These are phyloP conservation scores for Lachnellula cervina DNA, from an alignment of 2,329 filamentous ascomycete species.

Conservation along the genomic window DNA sequence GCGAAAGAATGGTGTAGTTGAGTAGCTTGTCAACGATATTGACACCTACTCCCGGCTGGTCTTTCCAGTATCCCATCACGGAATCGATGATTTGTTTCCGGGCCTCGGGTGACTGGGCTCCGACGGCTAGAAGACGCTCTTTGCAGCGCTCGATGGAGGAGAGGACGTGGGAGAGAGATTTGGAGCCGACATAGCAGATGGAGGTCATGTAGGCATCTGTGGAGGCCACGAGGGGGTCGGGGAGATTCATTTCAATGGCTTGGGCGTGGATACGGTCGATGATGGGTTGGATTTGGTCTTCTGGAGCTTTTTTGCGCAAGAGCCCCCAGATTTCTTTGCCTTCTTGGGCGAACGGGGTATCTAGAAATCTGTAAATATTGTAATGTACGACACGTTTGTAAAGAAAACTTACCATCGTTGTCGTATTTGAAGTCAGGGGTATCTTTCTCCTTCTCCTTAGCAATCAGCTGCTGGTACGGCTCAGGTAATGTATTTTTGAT, in stretches of 20 bases:
- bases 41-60: constrained; percentile 86
- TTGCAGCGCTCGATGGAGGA: constrained; percentile 95
- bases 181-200: constrained; percentile 89
- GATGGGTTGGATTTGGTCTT: constrained; percentile 79
- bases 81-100: constrained; percentile 84
- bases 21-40: constrained; percentile 94
- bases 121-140: constrained; percentile 76
- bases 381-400: neutral
- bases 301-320: constrained; percentile 76
- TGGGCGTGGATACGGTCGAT: constrained; percentile 78
- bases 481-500: constrained; percentile 91
- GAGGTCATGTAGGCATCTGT: constrained; percentile 92
- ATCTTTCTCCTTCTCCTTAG: constrained; percentile 86
- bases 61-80: constrained; percentile 88
- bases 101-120: constrained; percentile 67
- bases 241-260: constrained; percentile 61
- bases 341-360: constrained; percentile 75
- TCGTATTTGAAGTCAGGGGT: constrained; percentile 93
- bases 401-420: constrained; percentile 55
- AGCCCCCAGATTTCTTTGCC: constrained; percentile 77
- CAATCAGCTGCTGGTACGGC: constrained; percentile 74
- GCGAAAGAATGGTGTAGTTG: constrained; percentile 92
- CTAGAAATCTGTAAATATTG: constrained; percentile 37
- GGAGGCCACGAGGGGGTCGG: constrained; percentile 75
- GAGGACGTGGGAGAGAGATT: constrained; percentile 91